These are phyloP conservation scores for Schizochytrium sp. DNA, from an alignment of 108 stramenopile genomes.

Conservation along the genomic window DNA sequence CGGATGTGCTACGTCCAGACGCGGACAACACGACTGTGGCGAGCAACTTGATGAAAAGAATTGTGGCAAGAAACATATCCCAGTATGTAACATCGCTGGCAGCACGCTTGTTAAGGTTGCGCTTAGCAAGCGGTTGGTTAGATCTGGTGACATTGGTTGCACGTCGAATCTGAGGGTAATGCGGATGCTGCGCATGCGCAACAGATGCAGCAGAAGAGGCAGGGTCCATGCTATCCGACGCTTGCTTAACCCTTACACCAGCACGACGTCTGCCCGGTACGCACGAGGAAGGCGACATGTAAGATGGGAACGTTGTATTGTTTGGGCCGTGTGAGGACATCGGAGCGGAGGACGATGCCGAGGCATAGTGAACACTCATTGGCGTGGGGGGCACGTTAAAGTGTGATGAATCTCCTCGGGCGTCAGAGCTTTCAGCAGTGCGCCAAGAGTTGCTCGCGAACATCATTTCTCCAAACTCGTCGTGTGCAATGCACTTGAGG, in stretches of 20 bases:
- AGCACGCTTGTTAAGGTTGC: neutral
- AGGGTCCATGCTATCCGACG: neutral
- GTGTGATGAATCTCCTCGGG: neutral
- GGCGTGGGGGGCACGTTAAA: neutral
- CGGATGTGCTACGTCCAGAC: neutral
- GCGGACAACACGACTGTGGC: constrained; percentile 26
- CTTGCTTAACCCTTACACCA: no score
- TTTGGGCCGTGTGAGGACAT: neutral
- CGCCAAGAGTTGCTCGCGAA: constrained; percentile 30
- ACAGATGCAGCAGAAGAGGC: neutral
- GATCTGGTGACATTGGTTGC: constrained; percentile 3
- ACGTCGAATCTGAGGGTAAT: neutral
- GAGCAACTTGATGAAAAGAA: constrained; percentile 32
- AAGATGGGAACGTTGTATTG: neutral
- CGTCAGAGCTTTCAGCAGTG: neutral
- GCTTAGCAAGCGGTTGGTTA: neutral
- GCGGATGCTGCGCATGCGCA: neutral
- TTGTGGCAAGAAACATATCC: constrained; percentile 48
- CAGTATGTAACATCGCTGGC: constrained; percentile 24
- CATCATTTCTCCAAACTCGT: constrained; percentile 52
- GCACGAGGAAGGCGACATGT: neutral
- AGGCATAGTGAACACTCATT: constrained; percentile 4
- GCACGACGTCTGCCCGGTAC: no score
- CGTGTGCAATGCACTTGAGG: neutral
- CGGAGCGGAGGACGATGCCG: neutral